Evolutionary conservation across 2,329 filamentous ascomycete species (phyloP).

Genomic region (Claviceps paspali): DNA sequence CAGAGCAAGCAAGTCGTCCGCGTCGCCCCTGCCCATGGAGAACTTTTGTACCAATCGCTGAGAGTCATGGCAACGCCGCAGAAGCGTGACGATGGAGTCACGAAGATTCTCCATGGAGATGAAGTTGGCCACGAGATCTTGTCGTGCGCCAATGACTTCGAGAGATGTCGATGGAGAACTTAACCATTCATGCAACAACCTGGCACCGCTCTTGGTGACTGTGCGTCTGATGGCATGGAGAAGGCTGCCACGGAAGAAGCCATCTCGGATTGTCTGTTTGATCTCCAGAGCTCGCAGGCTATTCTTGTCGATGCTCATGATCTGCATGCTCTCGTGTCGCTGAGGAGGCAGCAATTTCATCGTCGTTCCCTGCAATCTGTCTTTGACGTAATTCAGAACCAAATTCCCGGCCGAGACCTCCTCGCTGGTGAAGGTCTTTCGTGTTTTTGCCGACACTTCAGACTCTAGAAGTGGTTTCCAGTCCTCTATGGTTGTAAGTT

Average conservation of each 20-base stretch:
- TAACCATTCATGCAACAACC: constrained; percentile 73
- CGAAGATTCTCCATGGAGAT: constrained; percentile 50
- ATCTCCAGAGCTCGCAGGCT: constrained; percentile 84
- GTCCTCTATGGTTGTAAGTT: constrained; percentile 35
- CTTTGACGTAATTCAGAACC: constrained; percentile 71
- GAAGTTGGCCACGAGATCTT: constrained; percentile 70
- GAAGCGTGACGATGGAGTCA: constrained; percentile 50
- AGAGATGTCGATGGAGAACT: constrained; percentile 82
- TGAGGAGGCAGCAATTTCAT: constrained; percentile 74
- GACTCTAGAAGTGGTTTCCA: constrained; percentile 71
- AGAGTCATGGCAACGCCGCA: constrained; percentile 69
- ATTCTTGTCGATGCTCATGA: constrained; percentile 85
- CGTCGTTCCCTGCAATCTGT: constrained; percentile 59
- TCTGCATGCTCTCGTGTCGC: constrained; percentile 56
- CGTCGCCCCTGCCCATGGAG: constrained; percentile 76
- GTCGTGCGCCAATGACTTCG: constrained; percentile 57
- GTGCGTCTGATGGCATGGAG: constrained; percentile 82
- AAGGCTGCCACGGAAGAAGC: constrained; percentile 64
- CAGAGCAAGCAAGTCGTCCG: constrained; percentile 76
- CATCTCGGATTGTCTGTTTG: constrained; percentile 69
- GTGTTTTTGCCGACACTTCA: constrained; percentile 39
- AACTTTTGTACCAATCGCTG: constrained; percentile 89
- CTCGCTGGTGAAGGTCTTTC: constrained; percentile 42
- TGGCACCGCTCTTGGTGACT: constrained; percentile 78
- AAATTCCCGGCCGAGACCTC: constrained; percentile 68